Evolutionary conservation across 768 basidiomycete genomes (phyloP).

Genomic region (Auriscalpium microsporum): DNA sequence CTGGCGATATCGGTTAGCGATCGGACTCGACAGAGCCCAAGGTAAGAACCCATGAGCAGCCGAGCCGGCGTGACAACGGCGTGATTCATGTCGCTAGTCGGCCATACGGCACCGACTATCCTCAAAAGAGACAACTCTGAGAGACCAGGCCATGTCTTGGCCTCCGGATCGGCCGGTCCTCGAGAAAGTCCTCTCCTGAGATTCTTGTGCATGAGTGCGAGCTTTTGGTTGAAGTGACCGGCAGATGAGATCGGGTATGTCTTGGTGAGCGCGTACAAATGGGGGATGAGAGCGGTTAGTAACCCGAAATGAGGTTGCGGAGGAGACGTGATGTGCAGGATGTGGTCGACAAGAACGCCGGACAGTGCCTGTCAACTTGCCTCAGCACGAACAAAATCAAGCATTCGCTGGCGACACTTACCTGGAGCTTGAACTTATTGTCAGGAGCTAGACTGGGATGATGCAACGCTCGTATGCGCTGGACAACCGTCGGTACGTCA

Average conservation of each 20-base stretch:
- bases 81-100: constrained; percentile 91
- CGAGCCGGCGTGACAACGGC: constrained; percentile 80
- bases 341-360: constrained; percentile 79
- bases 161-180: constrained; percentile 47
- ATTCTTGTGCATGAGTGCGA: constrained; percentile 90
- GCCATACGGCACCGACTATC: constrained; percentile 77
- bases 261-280: constrained; percentile 68
- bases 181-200: constrained; percentile 71
- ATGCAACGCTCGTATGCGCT: constrained; percentile 84
- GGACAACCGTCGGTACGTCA: constrained; percentile 72
- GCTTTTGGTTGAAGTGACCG: constrained; percentile 70
- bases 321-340: constrained; percentile 64
- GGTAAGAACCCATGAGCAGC: constrained; percentile 85
- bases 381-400: constrained; percentile 1
- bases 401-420: constrained; percentile 23
- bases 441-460: constrained; percentile 89
- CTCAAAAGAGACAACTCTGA: constrained; percentile 78
- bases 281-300: constrained; percentile 62
- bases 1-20: constrained; percentile 67
- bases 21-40: constrained; percentile 76
- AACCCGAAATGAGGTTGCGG: constrained; percentile 52
- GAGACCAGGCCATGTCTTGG: constrained; percentile 84
- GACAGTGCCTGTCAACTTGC: constrained; percentile 47
- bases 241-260: constrained; percentile 78
- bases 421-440: constrained; percentile 91